Evolutionary conservation across 2,329 filamentous ascomycete genomes (phyloP).

Genomic region (Aspergillus sclerotialis): DNA sequence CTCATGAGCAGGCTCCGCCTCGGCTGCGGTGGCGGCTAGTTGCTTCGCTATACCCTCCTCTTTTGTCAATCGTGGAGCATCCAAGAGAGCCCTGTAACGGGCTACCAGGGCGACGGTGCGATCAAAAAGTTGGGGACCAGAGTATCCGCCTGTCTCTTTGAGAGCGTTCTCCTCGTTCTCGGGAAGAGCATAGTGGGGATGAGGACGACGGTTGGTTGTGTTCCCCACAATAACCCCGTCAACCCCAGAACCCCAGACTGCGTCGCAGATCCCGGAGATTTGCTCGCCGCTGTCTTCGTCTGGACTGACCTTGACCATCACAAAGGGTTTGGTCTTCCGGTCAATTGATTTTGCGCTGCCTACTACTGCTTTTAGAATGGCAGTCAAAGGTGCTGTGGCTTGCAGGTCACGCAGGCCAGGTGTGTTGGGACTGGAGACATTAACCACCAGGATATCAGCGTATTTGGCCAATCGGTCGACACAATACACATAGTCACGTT

Average conservation of each 20-base stretch:
- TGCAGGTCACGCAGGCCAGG: conserved; percentile 84
- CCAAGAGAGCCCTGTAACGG: conserved; percentile 66
- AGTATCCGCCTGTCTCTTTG: conserved; percentile 78
- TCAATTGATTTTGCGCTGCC: conserved; percentile 63
- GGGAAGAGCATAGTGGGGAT: conserved; percentile 58
- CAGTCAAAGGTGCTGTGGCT: conserved; percentile 72
- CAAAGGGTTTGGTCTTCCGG: conserved; percentile 65
- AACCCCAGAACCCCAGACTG: conserved; percentile 74
- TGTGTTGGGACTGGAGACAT: conserved; percentile 94
- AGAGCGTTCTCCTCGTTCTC: conserved; percentile 60
- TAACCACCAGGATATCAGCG: conserved; percentile 94
- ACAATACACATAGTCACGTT: conserved; percentile 77
- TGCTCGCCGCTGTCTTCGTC: conserved; percentile 85
- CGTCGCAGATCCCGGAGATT: conserved; percentile 79
- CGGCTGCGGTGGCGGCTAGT: conserved; percentile 6
- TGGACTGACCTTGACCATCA: conserved; percentile 98
- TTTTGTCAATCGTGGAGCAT: conserved; percentile 37
- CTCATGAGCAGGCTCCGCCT: conserved; percentile 15
- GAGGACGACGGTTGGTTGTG: conserved; percentile 78
- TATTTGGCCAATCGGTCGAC: conserved; percentile 76
- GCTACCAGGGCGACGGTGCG: conserved; percentile 71
- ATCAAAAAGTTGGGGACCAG: conserved; percentile 81
- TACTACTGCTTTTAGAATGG: conserved; percentile 75
- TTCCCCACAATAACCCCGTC: conserved; percentile 97
- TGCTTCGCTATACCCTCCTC: conserved; percentile 7